Percentiles rank a stretch among this genome's conserved stretches.
Conservation (phyloP, 2,329 filamentous ascomycete species). For the Aspergillus sp. region DNA sequence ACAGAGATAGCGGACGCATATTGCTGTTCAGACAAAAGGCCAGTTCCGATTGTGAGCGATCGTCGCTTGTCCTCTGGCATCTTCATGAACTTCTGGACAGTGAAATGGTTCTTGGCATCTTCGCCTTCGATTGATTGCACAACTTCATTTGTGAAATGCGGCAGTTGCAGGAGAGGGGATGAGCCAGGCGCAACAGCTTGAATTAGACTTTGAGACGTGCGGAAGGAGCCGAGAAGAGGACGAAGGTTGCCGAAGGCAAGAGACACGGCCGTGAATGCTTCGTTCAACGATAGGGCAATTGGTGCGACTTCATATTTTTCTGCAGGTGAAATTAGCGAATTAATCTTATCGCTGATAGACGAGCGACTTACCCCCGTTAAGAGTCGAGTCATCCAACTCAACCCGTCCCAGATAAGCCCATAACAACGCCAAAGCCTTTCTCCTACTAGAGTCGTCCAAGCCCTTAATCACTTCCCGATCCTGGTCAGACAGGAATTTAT, state of each 20-base stretch:
- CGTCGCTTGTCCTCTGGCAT: conserved; percentile 73
- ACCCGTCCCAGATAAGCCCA: conserved; percentile 94
- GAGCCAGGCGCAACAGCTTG: conserved; percentile 82
- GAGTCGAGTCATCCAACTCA: conserved; percentile 73
- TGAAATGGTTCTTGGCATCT: conserved; percentile 68
- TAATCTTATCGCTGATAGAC: neutral
- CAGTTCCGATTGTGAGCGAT: conserved; percentile 66
- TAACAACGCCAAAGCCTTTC: conserved; percentile 84
- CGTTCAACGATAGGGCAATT: conserved; percentile 79
- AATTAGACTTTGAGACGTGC: conserved; percentile 79
- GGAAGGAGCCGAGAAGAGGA: conserved; percentile 80
- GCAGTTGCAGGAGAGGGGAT: conserved; percentile 88
- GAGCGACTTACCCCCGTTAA: conserved; percentile 62
- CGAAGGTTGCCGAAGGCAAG: conserved; percentile 82
- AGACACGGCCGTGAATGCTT: conserved; percentile 81
- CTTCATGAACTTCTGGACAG: conserved; percentile 85
- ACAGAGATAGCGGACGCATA: conserved; percentile 75
- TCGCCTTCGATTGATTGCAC: conserved; percentile 54
- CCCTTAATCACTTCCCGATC: conserved; percentile 76
- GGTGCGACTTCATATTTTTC: conserved; percentile 89
- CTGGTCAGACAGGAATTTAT: conserved; percentile 63
- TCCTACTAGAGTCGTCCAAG: conserved; percentile 73
- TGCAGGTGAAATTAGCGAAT: conserved; percentile 24
- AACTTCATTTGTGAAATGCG: conserved; percentile 71
- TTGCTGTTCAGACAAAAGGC: conserved; percentile 71